Evolutionary conservation across 1,284 basidiomycete species (phyloP), one percentile per base, ranked within the genome.

Genomic region (Ganoderma leucocontextum): DNA sequence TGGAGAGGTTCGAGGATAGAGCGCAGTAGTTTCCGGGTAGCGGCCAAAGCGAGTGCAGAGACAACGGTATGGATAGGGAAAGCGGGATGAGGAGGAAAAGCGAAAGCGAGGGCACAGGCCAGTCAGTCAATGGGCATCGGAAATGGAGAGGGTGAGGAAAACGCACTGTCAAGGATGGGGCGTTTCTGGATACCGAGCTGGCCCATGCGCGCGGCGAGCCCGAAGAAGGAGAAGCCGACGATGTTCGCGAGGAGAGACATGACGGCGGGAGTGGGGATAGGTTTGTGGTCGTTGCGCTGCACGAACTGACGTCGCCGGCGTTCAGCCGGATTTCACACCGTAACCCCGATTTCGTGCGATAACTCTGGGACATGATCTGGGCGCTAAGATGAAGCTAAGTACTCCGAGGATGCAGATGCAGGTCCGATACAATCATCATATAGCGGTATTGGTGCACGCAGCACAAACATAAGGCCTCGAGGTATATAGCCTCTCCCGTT

Each of bases 111-210:
- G 29, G 36, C 61, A 38, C 61, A 59, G 36, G 42, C 36, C 38
- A 15, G 62, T 33, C 25, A 57, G 52, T 44, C 12, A 35, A 59
- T 36, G 29, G 52, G 52, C 49, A 39, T 19, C 1, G 36, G 42
- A 19, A 52, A 2, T 22, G 10, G 19, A 8, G 41, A 35, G 7
- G 55, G 55, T 1, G 47, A 29, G 22, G 25, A 62, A 63, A 22
- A 87, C 92, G 75, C 76, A 94, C 92, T 92, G 60, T 87, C 84
- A 76, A 89, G 83, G 60, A 92, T 82, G 75, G 88, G 88, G 74
- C 89, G 84, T 74, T 83, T 87, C 78, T 94, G 92, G 74, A 96
- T 90, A 63, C 91, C 91, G 29, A 95, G 89, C 80, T 95, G 94
- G 74, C 93, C 93, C 70, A 94, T 83, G 71, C 94, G 86, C 17